Evolutionary conservation across 1,284 basidiomycete species (phyloP).

Genomic region (Ceratorhiza oryzae-sativae): DNA sequence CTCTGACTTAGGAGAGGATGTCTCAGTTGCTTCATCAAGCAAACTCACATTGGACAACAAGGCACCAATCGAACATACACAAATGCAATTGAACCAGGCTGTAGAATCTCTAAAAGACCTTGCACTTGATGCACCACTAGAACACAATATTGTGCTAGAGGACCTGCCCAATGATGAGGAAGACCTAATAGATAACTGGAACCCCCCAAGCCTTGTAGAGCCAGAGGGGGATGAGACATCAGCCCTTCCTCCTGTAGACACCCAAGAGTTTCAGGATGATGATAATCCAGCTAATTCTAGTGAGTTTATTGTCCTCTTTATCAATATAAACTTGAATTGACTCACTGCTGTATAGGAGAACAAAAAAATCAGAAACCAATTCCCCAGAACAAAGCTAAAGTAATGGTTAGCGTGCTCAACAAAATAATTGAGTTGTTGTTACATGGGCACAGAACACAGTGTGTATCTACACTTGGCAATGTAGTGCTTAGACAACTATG

Average conservation of each 20-base stretch:
- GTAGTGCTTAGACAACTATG: neutral
- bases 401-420: neutral
- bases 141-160: neutral
- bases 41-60: neutral
- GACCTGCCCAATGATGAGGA: conserved; percentile 4
- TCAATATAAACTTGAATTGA: neutral
- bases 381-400: neutral
- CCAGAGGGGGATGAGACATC: neutral
- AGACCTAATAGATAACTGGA: neutral
- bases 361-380: neutral
- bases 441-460: neutral
- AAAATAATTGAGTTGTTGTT: neutral
- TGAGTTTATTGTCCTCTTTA: neutral
- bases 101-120: neutral
- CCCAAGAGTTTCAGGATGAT: neutral
- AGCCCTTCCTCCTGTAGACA: neutral
- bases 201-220: conserved; percentile 7
- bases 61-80: neutral
- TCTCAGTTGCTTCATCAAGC: neutral
- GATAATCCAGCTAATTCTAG: neutral
- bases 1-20: neutral
- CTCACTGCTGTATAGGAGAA: neutral
- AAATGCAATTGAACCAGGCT: neutral
- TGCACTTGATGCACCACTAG: neutral
- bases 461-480: neutral